phyloP scores from a whole-genome alignment of 2,329 filamentous ascomycete genomes.

The Gnomoniopsis sp. region DNA sequence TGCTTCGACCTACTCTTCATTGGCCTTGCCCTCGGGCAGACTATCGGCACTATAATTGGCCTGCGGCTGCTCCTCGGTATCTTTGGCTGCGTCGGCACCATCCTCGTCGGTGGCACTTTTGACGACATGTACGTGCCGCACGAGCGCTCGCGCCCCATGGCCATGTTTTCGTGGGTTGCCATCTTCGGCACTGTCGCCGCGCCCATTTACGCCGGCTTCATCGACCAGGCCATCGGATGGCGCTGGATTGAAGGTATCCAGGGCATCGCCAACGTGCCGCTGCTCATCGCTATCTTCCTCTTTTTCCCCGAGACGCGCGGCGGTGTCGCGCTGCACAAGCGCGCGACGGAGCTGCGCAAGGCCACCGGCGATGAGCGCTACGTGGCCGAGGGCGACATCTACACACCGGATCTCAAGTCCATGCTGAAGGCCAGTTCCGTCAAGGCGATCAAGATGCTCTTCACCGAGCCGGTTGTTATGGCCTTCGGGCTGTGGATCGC shows the following conservation, averaged over 20 bases:
- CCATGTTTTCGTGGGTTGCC: slow-evolving; percentile 44
- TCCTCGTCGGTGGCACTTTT: slow-evolving; percentile 47
- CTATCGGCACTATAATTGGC: slow-evolving; percentile 45
- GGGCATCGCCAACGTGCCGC: slow-evolving; percentile 47
- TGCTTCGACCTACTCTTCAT: slow-evolving; percentile 46
- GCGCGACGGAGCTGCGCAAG: slow-evolving; percentile 44
- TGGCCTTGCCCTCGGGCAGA: slow-evolving; percentile 42
- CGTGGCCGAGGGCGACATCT: slow-evolving; percentile 47
- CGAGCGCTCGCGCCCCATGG: slow-evolving; percentile 43
- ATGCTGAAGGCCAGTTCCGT: slow-evolving; percentile 46
- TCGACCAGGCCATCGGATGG: slow-evolving; percentile 50
- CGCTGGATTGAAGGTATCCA: slow-evolving; percentile 52
- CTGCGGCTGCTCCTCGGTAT: slow-evolving; percentile 44
- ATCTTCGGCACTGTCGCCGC: slow-evolving; percentile 50
- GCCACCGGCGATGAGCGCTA: slow-evolving; percentile 47
- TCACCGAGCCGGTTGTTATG: slow-evolving; percentile 18
- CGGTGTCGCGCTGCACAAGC: slow-evolving; percentile 35
- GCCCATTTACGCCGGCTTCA: slow-evolving; percentile 52
- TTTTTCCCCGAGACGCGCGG: slow-evolving; percentile 27
- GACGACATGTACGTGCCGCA: slow-evolving; percentile 45
- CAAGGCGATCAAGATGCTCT: slow-evolving; percentile 24
- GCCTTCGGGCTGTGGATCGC: slow-evolving; percentile 17
- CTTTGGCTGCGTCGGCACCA: slow-evolving; percentile 47
- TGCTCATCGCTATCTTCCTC: slow-evolving; percentile 22
- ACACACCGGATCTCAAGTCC: slow-evolving; percentile 43